A percentile compares a stretch with the other conserved stretches of the same genome.
Evolutionary conservation across 2,329 filamentous ascomycete species (phyloP).

Genomic region (Talaromyces sp.): DNA sequence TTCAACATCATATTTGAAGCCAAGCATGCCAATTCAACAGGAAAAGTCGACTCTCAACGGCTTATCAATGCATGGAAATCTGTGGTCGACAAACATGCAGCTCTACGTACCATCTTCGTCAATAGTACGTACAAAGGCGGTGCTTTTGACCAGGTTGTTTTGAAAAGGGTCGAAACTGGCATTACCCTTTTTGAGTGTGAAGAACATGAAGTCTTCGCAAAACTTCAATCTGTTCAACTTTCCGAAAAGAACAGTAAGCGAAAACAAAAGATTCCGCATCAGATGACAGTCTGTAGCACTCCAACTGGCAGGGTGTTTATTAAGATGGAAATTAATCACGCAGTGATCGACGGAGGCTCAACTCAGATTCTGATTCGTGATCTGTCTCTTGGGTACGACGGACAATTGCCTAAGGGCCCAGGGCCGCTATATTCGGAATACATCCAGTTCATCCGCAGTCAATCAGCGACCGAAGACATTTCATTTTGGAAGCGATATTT

Average conservation of each 20-base stretch:
- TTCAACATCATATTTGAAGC: slow-evolving; percentile 34
- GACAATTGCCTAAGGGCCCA: slow-evolving; percentile 22
- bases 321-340: slow-evolving; percentile 22
- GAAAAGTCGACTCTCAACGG: slow-evolving; percentile 24
- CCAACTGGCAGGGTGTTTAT: slow-evolving; percentile 25
- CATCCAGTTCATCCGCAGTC: slow-evolving; percentile 27
- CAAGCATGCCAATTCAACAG: slow-evolving; percentile 10
- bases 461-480: slow-evolving; percentile 20
- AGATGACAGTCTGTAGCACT: slow-evolving; percentile 29
- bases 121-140: slow-evolving; percentile 29
- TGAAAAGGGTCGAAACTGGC: slow-evolving; percentile 20
- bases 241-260: slow-evolving; percentile 23
- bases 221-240: slow-evolving; percentile 5
- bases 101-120: slow-evolving; percentile 19
- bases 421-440: slow-evolving; percentile 33
- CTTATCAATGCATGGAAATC: slow-evolving; percentile 14
- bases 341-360: slow-evolving; percentile 10
- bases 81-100: slow-evolving; percentile 5
- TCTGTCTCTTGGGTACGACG: slow-evolving; percentile 29
- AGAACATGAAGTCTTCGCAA: slow-evolving; percentile 16
- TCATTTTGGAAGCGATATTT: slow-evolving; percentile 32
- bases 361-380: slow-evolving; percentile 10
- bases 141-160: slow-evolving; percentile 32
- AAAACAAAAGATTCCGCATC: slow-evolving; percentile 26
- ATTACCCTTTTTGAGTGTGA: slow-evolving; percentile 25